Percentiles rank a stretch among this genome's conserved stretches.
Conservation (phyloP, 176 grass and related monocot species). For the Rhynchospora pubera region DNA sequence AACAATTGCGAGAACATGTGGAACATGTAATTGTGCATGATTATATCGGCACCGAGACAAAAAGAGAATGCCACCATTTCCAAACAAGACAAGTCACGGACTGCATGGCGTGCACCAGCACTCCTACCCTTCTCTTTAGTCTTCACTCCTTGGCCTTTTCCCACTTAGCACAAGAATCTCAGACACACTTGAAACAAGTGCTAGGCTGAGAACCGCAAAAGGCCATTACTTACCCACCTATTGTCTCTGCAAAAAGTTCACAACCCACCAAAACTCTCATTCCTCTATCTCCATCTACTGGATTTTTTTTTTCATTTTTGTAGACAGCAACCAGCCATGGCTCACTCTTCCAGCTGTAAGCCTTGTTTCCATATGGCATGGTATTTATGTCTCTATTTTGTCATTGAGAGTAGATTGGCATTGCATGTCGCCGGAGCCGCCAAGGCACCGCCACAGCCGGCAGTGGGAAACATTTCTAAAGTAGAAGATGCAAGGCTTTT, state of each 20-base stretch:
- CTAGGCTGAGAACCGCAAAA: constrained; percentile 12
- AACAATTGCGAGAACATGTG: not conserved
- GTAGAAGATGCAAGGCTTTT: constrained; percentile 60
- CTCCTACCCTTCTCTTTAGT: not conserved
- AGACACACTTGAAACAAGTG: constrained; percentile 11
- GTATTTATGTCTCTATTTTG: not conserved
- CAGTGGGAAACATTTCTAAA: constrained; percentile 44
- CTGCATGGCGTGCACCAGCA: not conserved
- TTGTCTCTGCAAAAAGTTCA: constrained; percentile 11
- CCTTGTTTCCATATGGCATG: not conserved
- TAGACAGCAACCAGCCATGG: constrained; percentile 13
- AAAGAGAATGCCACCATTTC: constrained; percentile 3
- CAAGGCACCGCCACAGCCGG: constrained; percentile 17
- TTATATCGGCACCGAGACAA: constrained; percentile 40
- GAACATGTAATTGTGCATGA: not conserved
- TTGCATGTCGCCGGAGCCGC: constrained; percentile 17
- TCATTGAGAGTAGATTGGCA: not conserved
- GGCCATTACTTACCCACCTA: not conserved
- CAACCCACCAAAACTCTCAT: not conserved
- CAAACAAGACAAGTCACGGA: constrained; percentile 10
- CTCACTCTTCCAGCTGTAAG: not conserved
- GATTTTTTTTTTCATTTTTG: not conserved
- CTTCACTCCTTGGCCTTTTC: constrained; percentile 5
- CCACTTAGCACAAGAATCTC: constrained; percentile 16
- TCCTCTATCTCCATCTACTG: not conserved